Evolutionary conservation across 306 rosid genomes (phyloP), one percentile per base, ranked within the genome.

Genomic region (Canavalia ensiformis): DNA sequence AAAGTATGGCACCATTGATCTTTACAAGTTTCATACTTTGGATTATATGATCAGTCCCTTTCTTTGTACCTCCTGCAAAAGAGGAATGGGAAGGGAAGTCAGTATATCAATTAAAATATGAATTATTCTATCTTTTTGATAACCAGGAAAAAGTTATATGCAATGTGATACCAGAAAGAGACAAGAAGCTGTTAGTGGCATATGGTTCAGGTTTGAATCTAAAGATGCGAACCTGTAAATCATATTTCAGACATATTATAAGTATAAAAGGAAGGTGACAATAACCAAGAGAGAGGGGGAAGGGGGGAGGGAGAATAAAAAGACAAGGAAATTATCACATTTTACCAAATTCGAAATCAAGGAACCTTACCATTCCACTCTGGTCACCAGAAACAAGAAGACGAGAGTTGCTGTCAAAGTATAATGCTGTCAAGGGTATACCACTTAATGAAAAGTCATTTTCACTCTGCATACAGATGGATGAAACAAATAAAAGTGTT

Each of bases 361-460:
- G 76, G 47, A 74, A 84, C 68, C 87, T 90, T 79, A 95, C 99
- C 89, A 42, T 90, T 90, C 99, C 99, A 82, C 88, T 88, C 39
- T 91, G 87, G 78, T 95, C 97, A 79, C 99, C 99, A 59, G 99
- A 88, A 86, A 91, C 89, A 86, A 93, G 88, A 87, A 91, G 89
- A 56, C 69, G 89, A 31, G 90, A 82, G 68, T 80, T 88, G 76
- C 67, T 79, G 79, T 93, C 86, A n/a, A 91, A 88, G 74, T 74
- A 82, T 84, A 95, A 88, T n/a, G 93, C 87, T 10, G 99, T 91
- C 85, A 95, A 60, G 41, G 97, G 88, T 84, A 87, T 82, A 49
- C 97, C 97, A 64, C 97, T 95, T 79, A 81, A n/a, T 10, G 97
- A 91, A 77, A 83, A 84, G 65, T 95, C 99, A 59, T 91, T 89